Evolutionary conservation across 768 basidiomycete species (phyloP), one percentile per base, ranked within the genome.

Genomic region (Macrolepiota dolichaula): DNA sequence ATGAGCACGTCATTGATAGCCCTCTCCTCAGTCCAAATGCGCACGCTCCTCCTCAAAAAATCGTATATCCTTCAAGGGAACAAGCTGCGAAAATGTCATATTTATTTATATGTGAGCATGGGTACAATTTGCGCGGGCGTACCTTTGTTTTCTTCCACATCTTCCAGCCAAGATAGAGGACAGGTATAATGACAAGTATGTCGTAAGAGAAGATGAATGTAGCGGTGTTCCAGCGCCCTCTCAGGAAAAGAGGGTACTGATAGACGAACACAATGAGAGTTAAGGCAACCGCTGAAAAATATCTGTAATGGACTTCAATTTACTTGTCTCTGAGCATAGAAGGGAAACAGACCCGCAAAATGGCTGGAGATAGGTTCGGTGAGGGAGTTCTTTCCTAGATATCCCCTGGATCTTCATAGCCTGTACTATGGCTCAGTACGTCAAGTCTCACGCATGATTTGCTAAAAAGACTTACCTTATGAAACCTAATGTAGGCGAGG

Each of bases 231-330:
- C 81, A 83, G 35, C 65, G 70, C 3, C 80, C 81, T 25, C 78
- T 80, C 7, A 83, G 74, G 63, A 83, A 82, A n/a, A 83, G 80
- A 3, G 73, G 76, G 57, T 80, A 82, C 0, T 81, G 81, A 13
- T 78, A 72, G 0, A 82, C 76, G 51, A 83, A 75, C 12, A 79
- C 75, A 79, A 82, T 81, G 1, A 72, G 68, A 24, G 77, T 60
- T 19, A 79, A 79, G 6, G 78, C 80, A 10, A 62, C 51, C 25
- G 81, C 68, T 1, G 74, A 78, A 58, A 81, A 82, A 59, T 80
- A 83, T 22, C 81, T 80, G 37, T 38, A 40, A 22, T 58, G 25
- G 51, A 12, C 38, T 27, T 24, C 12, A 24, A 40, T 15, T 13
- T 55, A 22, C 15, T 22, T 24, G 3, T 10, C 51, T 27, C 56